Conservation (phyloP, 331 rosid genomes). For the Quercus phellos region DNA sequence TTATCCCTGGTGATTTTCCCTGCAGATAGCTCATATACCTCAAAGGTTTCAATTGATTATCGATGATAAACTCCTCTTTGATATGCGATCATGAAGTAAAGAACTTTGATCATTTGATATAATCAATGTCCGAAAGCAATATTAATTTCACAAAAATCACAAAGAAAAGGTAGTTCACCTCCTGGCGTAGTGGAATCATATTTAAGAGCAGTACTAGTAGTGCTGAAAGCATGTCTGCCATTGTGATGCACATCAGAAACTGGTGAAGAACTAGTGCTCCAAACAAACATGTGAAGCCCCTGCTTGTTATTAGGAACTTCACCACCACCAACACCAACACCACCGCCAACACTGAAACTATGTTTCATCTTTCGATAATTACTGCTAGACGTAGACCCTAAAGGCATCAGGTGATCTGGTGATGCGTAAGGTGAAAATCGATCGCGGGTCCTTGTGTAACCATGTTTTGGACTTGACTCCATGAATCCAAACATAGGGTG, state of each 20-base stretch:
- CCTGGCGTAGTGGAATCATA: conserved; percentile 48
- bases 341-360: not conserved
- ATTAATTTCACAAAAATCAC: too few relatives aligned
- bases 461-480: conserved; percentile 85
- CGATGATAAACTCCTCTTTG: too few relatives aligned
- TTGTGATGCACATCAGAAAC: conserved; percentile 75
- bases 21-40: conserved; percentile 48
- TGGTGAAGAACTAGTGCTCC: conserved; percentile 96
- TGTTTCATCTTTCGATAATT: conserved; percentile 54
- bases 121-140: too few relatives aligned
- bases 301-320: conserved; percentile 30
- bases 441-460: conserved; percentile 41
- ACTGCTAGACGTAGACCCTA: conserved; percentile 44
- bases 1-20: conserved; percentile 37
- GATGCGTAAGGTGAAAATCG: too few relatives aligned
- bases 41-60: too few relatives aligned
- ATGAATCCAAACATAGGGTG: conserved; percentile 73
- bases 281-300: conserved; percentile 93
- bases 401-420: conserved; percentile 53
- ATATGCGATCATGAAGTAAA: too few relatives aligned
- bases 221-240: too few relatives aligned
- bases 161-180: conserved; percentile 28
- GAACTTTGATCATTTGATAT: too few relatives aligned
- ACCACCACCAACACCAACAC: not conserved
- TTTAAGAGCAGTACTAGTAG: conserved; percentile 22